phyloP scores from a whole-genome alignment of 2,329 filamentous ascomycete genomes.

The Chalara sp. region DNA sequence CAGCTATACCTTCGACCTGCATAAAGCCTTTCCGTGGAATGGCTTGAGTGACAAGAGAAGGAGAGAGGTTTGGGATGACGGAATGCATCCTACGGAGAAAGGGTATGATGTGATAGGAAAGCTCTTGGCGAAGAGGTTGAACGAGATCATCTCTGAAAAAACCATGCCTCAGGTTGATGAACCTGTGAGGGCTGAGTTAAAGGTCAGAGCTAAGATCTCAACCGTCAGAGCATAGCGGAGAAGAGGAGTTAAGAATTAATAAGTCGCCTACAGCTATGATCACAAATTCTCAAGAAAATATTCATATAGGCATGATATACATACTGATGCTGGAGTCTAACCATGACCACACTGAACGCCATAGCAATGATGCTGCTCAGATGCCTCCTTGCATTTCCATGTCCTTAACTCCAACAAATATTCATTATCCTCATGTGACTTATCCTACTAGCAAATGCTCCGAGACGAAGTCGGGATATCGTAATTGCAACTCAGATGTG shows the following conservation, averaged over 20 bases:
- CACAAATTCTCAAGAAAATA: too few relatives aligned
- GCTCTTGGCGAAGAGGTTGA: constrained; percentile 45
- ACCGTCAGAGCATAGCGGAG: too few relatives aligned
- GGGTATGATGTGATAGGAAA: constrained; percentile 59
- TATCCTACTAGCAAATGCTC: constrained; percentile 38
- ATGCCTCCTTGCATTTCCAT: constrained; percentile 10
- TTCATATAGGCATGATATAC: too few relatives aligned
- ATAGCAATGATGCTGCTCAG: constrained; percentile 10
- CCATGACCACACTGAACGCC: too few relatives aligned
- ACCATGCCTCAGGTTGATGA: not conserved
- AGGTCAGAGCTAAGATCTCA: not conserved
- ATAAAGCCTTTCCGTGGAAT: constrained; percentile 46
- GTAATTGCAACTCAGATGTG: constrained; percentile 70
- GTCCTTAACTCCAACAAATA: not conserved
- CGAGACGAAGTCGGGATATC: constrained; percentile 66
- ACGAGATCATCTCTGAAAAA: constrained; percentile 35
- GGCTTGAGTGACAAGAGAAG: constrained; percentile 39
- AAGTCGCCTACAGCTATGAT: too few relatives aligned
- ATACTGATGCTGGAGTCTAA: too few relatives aligned
- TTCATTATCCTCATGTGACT: too few relatives aligned
- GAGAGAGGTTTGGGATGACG: constrained; percentile 52
- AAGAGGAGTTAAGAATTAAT: too few relatives aligned
- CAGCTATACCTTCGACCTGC: constrained; percentile 52
- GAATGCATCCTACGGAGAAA: constrained; percentile 47
- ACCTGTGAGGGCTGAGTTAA: constrained; percentile 1